A percentile compares a stretch with the other conserved stretches of the same genome.
Evolutionary conservation across 1,139 yeast genomes (phyloP).

Genomic region (Suhomyces guaymorum): DNA sequence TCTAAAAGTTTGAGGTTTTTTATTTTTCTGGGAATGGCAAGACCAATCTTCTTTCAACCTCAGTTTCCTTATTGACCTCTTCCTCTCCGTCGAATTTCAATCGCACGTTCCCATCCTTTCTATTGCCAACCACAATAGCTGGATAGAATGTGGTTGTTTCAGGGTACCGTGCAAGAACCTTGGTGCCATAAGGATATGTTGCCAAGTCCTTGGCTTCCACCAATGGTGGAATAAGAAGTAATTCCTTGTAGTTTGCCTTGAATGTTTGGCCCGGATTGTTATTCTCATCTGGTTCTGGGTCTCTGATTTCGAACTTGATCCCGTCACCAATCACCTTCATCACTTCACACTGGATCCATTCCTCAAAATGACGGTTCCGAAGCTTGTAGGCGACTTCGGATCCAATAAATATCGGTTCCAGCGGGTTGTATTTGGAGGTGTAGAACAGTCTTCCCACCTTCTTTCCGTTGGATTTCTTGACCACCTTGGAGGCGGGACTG

Average conservation of each 20-base stretch:
- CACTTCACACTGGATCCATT: slow-evolving; percentile 97
- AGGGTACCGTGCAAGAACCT: slow-evolving; percentile 91
- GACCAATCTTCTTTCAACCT: slow-evolving; percentile 82
- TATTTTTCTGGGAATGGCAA: slow-evolving; percentile 64
- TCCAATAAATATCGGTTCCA: slow-evolving; percentile 63
- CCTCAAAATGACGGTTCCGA: slow-evolving; percentile 66
- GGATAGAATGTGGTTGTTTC: slow-evolving; percentile 97
- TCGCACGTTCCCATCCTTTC: slow-evolving; percentile 74
- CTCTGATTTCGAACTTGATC: slow-evolving; percentile 78
- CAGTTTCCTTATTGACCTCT: slow-evolving; percentile 93
- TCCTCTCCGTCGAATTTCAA: slow-evolving; percentile 95
- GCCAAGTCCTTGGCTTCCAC: slow-evolving; percentile 45
- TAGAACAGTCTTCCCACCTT: slow-evolving; percentile 44
- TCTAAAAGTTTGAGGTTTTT: too few species aligned
- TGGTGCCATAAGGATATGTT: slow-evolving; percentile 71
- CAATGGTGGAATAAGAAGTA: slow-evolving; percentile 69
- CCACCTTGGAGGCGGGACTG: slow-evolving; percentile 5
- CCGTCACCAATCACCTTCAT: slow-evolving; percentile 77
- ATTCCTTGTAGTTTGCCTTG: slow-evolving; percentile 78
- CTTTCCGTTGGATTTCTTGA: slow-evolving; percentile 28
- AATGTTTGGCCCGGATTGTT: slow-evolving; percentile 88
- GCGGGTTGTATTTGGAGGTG: slow-evolving; percentile 54
- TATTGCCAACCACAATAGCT: slow-evolving; percentile 83
- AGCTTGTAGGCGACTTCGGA: slow-evolving; percentile 89
- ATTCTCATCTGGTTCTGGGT: slow-evolving; percentile 96